Evolutionary conservation across 352 stramenopile genomes (phyloP), one percentile per base, ranked within the genome.

Genomic region (Pythium utonaiense): DNA sequence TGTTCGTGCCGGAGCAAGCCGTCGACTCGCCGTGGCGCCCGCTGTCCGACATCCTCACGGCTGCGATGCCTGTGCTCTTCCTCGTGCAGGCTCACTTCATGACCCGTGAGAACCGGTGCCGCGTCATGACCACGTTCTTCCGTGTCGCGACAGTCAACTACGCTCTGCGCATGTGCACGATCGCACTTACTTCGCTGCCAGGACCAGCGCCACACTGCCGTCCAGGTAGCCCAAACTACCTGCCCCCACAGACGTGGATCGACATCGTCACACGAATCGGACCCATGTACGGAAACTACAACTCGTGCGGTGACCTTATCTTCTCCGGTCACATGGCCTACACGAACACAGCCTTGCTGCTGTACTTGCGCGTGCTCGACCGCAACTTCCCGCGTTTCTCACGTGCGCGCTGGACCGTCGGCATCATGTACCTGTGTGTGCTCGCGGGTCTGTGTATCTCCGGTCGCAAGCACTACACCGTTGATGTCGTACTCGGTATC

Each of bases 271-370:
- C 71, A 6, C 62, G 64, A 34, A 65, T 76, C 5, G 69, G 69
- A 1, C 69, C 69, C 22, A 73, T 73, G 65, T 76, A 76, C 54
- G 69, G 69, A 28, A 61, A 76, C 22, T 69, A 71, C 55, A 71
- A 70, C 45, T 78, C 73, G 41, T 81, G 73, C 51, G 73, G 73
- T 30, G 73, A 81, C 52, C 66, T 81, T 36, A 73, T 81, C 33
- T 81, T 81, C 61, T 78, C 67, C 14, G 73, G 73, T 21, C 73
- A 81, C 59, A 76, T 76, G 60, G 69, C 70, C 6, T 78, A 77
- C 67, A 77, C 73, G 19, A 81, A 65, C 49, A 70, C 54, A 40
- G 71, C 73, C 6, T 56, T 78, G 50, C 59, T 81, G 48, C 53
- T 78, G 19, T 74, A 80, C 53, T 57, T 80, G 33, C 70, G 73